Conservation (phyloP, 2,329 filamentous ascomycete genomes). For the Pezicula rhizophila region DNA sequence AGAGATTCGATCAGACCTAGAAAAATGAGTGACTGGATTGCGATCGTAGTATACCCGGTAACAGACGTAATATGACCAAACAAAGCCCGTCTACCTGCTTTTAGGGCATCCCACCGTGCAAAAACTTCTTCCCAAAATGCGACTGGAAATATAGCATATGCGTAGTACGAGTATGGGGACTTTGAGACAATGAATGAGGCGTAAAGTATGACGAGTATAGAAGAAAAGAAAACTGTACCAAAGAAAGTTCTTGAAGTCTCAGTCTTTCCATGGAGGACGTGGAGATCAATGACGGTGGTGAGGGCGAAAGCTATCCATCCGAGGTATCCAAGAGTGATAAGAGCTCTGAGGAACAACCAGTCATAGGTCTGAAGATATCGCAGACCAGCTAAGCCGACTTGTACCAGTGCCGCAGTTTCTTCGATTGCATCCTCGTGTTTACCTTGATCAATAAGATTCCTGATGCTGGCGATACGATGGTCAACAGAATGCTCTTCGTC, state of each 20-base stretch:
- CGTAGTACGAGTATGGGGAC: constrained; percentile 80
- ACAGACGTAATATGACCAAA: constrained; percentile 62
- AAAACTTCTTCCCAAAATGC: constrained; percentile 96
- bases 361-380: constrained; percentile 97
- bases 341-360: constrained; percentile 86
- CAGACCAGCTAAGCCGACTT: constrained; percentile 71
- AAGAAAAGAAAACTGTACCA: constrained; percentile 64
- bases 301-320: constrained; percentile 94
- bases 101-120: constrained; percentile 65
- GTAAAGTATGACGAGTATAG: constrained; percentile 68
- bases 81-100: constrained; percentile 59
- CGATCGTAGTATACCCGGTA: constrained; percentile 50
- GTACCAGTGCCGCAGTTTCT: constrained; percentile 70
- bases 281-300: constrained; percentile 80
- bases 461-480: constrained; percentile 62
- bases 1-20: constrained; percentile 73
- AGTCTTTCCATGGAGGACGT: constrained; percentile 70
- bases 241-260: constrained; percentile 55
- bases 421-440: constrained; percentile 72
- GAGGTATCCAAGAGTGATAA: constrained; percentile 85
- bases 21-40: constrained; percentile 60
- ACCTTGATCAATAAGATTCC: constrained; percentile 57
- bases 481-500: constrained; percentile 57
- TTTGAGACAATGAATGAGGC: constrained; percentile 73
- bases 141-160: constrained; percentile 86